Evolutionary conservation across 2,329 filamentous ascomycete species (phyloP), one percentile per base, ranked within the genome.

Genomic region (Aspergillus candidus): DNA sequence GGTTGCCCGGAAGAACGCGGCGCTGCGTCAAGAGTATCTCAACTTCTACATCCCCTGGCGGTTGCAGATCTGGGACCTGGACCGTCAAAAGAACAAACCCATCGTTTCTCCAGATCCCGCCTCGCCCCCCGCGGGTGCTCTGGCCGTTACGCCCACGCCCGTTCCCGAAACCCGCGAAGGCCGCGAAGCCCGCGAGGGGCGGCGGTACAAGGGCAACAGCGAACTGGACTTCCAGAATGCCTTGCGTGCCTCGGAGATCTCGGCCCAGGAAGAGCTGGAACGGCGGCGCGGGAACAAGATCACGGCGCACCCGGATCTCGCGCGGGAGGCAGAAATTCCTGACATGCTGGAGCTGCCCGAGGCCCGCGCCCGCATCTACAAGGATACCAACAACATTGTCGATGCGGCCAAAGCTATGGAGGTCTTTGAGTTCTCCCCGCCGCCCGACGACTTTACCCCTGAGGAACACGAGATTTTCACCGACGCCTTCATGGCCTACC

Each of bases 191-290:
- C 22, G 22, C 48, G 63, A 68, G 41, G 65, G 68, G 12, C 59
- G 72, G 47, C 63, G 70, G 2, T 71, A 70, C 43, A 71, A 71
- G 45, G 68, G 72, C 6, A 72, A 72, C 41, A 75, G 70, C 43
- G 72, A 75, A 47, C 58, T 74, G 4, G 72, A 75, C 44, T 69
- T 75, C 38, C 67, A 73, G 43, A 72, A 69, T 41, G 71, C 71
- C 3, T 59, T 75, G 31, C 63, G 66, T 33, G 69, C 69, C 27
- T 75, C 72, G 2, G 68, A 71, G 41, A 71, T 74, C 13, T 72
- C 71, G 18, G 68, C 69, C 0, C 67, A 70, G 49, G 71, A 74
- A 53, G 71, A 74, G 50, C 61, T 69, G 13, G 68, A 72, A 48
- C 63, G 69, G 36, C 65, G 70, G 38, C 59, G 69, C 29, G 68